A percentile compares a stretch with the other conserved stretches of the same genome.
These are phyloP conservation scores for Castanopsis chinensis DNA, from an alignment of 306 rosid species.

Conservation along the genomic window DNA sequence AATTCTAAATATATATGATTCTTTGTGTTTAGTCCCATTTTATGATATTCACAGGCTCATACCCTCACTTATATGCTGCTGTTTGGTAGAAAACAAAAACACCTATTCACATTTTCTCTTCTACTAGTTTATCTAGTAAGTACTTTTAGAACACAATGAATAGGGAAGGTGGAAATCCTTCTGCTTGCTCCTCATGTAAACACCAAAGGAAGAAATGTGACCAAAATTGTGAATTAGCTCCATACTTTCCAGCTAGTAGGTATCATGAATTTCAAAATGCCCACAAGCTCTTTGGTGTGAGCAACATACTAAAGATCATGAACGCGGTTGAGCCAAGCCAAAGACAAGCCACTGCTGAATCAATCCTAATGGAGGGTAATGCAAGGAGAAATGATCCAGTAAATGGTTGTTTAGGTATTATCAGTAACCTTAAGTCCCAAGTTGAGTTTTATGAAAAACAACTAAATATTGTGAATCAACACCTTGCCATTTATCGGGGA, in stretches of 20 bases:
- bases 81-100: neutral
- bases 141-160: neutral
- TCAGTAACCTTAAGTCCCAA: neutral
- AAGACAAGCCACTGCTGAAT: constrained; percentile 17
- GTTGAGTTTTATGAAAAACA: neutral
- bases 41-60: neutral
- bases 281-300: constrained; percentile 13
- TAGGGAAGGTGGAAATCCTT: neutral
- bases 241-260: constrained; percentile 16
- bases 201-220: constrained; percentile 27
- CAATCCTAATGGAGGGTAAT: constrained; percentile 11
- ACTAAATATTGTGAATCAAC: neutral
- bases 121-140: neutral
- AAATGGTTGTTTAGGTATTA: constrained; percentile 23
- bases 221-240: constrained; percentile 20
- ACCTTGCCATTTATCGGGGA: constrained; percentile 1
- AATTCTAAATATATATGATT: too few species aligned
- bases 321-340: neutral
- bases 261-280: constrained; percentile 15
- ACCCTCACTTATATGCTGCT: neutral
- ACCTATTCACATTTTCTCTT: neutral
- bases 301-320: constrained; percentile 20
- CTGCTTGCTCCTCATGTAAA: constrained; percentile 27
- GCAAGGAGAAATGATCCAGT: constrained; percentile 10
- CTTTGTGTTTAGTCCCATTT: too few species aligned